Conservation (phyloP, 257 asterid species). For the Coffea eugenioides region DNA sequence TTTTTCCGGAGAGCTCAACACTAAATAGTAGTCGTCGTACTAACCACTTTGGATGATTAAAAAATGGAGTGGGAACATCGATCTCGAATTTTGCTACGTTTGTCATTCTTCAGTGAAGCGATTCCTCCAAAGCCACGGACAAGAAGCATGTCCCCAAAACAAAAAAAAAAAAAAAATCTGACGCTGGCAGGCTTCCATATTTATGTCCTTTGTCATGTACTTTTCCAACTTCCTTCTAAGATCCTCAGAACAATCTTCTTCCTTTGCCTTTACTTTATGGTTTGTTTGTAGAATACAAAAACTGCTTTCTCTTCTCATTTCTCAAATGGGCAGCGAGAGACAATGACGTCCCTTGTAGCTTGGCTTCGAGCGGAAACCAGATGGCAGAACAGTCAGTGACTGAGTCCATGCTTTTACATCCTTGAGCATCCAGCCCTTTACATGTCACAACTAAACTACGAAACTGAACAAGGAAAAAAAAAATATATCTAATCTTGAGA, state of each 20-base stretch:
- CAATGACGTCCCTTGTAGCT: conserved; percentile 6
- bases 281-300: not conserved
- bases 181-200: not conserved
- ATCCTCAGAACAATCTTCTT: not conserved
- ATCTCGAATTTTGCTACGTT: not conserved
- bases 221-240: not conserved
- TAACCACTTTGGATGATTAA: conserved; percentile 20
- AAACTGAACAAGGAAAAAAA: too few species aligned
- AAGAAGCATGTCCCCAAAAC: not conserved
- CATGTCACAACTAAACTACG: too few species aligned
- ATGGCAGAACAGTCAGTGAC: not conserved
- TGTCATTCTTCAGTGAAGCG: conserved; percentile 17
- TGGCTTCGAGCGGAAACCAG: conserved; percentile 11
- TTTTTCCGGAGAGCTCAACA: not conserved
- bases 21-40: not conserved
- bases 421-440: not conserved
- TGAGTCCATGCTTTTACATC: not conserved
- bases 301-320: not conserved
- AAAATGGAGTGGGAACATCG: not conserved
- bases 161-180: not conserved
- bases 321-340: conserved; percentile 1
- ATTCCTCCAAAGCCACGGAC: conserved; percentile 20
- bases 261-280: not conserved
- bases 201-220: not conserved
- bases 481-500: too few species aligned